Conservation (phyloP, 2,329 filamentous ascomycete genomes). For the Sporothrix inflata region DNA sequence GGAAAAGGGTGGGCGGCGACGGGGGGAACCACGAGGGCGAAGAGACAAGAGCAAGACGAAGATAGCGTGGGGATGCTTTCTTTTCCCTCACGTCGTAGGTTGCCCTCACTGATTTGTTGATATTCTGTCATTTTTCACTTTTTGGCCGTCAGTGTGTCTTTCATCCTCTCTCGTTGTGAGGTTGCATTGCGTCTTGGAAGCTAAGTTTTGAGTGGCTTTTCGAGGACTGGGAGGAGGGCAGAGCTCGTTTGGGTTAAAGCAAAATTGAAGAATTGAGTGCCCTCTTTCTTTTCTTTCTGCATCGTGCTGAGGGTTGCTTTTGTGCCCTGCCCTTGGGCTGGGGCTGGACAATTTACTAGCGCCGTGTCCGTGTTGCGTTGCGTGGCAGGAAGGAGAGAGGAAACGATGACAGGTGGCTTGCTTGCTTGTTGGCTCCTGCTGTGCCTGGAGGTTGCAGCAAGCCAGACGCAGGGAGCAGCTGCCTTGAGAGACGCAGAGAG, state of each 20-base stretch:
- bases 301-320: too few relatives aligned
- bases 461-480: slow-evolving; percentile 2
- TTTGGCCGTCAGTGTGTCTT: not conserved
- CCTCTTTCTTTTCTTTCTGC: too few relatives aligned
- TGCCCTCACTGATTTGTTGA: not conserved
- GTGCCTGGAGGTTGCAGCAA: not conserved
- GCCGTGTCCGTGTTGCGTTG: slow-evolving; percentile 18
- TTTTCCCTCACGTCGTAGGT: not conserved
- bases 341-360: slow-evolving; percentile 8
- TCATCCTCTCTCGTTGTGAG: not conserved
- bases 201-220: slow-evolving; percentile 4
- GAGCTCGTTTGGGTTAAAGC: not conserved
- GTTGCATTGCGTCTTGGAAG: slow-evolving; percentile 18
- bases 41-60: not conserved
- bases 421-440: not conserved
- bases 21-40: not conserved
- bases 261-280: not conserved
- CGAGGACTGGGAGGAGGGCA: not conserved
- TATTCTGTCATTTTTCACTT: slow-evolving; percentile 17
- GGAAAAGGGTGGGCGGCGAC: not conserved
- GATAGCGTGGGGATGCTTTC: slow-evolving; percentile 20
- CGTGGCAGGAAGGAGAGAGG: not conserved
- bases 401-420: not conserved
- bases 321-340: not conserved
- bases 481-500: not conserved